phyloP scores from a whole-genome alignment of 2,329 filamentous ascomycete genomes.

The Ceratocystis alfenasii region DNA sequence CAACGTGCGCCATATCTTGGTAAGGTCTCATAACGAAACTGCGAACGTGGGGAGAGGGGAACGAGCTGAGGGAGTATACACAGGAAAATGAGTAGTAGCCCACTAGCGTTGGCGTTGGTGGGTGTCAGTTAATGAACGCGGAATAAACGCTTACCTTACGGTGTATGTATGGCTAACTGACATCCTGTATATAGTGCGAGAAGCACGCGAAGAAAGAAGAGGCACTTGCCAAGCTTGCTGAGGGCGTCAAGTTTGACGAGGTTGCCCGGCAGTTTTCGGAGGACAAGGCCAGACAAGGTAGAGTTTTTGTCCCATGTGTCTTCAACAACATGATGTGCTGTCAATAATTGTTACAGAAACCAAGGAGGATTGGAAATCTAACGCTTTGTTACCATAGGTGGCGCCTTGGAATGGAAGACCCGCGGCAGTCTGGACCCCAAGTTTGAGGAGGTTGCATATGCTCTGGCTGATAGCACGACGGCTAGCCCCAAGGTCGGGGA shows the following conservation, averaged over 20 bases:
- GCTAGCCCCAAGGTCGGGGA: slow-evolving; percentile 53
- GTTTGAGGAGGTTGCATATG: slow-evolving; percentile 63
- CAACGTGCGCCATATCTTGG: slow-evolving; percentile 62
- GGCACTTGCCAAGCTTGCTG: slow-evolving; percentile 54
- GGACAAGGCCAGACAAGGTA: slow-evolving; percentile 60
- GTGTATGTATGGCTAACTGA: not conserved
- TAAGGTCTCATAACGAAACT: slow-evolving; percentile 26
- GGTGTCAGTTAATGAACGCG: not conserved
- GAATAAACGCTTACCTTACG: not conserved
- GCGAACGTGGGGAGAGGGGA: not conserved
- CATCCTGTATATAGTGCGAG: slow-evolving; percentile 42
- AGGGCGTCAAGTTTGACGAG: slow-evolving; percentile 60
- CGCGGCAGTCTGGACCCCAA: slow-evolving; percentile 54
- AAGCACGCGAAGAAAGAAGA: slow-evolving; percentile 71
- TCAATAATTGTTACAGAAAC: not conserved
- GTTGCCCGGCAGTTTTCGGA: slow-evolving; percentile 62
- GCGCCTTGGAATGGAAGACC: slow-evolving; percentile 60
- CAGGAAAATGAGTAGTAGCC: not conserved
- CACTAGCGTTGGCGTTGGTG: not conserved
- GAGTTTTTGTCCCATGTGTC: not conserved
- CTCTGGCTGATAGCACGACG: slow-evolving; percentile 53
- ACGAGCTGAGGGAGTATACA: not conserved
- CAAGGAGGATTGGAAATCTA: not conserved
- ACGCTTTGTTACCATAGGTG: slow-evolving; percentile 39
- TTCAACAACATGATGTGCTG: not conserved